Conservation (phyloP, 2,329 filamentous ascomycete genomes). For the Fusarium hostae region DNA sequence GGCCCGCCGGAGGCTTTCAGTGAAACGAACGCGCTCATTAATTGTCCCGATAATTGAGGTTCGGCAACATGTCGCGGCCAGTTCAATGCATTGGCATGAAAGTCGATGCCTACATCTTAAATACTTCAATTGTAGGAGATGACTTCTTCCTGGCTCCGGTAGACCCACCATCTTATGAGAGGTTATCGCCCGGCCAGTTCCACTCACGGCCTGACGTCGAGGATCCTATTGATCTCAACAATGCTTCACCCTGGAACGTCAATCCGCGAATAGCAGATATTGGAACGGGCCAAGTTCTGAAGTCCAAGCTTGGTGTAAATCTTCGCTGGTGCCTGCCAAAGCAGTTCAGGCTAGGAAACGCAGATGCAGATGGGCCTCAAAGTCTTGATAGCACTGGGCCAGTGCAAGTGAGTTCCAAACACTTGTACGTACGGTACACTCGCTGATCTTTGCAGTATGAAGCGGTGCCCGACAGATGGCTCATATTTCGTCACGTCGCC, state of each 20-base stretch:
- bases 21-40: neutral
- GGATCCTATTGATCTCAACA: neutral
- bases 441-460: too few species aligned
- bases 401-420: neutral
- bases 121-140: neutral
- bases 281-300: neutral
- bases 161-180: neutral
- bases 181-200: neutral
- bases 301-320: neutral
- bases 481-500: neutral
- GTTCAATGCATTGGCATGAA: neutral
- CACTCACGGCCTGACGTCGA: neutral
- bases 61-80: neutral
- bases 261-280: neutral
- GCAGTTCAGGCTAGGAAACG: neutral
- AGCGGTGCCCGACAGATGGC: neutral
- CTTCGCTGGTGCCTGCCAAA: neutral
- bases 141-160: neutral
- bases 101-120: neutral
- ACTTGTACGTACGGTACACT: too few species aligned
- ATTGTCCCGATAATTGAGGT: too few species aligned
- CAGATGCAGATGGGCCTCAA: too few species aligned
- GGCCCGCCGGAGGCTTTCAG: neutral
- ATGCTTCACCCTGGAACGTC: neutral
- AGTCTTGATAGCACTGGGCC: neutral